Evolutionary conservation across 345 rosid species (phyloP), one percentile per base, ranked within the genome.

Genomic region (Heritiera fomes): DNA sequence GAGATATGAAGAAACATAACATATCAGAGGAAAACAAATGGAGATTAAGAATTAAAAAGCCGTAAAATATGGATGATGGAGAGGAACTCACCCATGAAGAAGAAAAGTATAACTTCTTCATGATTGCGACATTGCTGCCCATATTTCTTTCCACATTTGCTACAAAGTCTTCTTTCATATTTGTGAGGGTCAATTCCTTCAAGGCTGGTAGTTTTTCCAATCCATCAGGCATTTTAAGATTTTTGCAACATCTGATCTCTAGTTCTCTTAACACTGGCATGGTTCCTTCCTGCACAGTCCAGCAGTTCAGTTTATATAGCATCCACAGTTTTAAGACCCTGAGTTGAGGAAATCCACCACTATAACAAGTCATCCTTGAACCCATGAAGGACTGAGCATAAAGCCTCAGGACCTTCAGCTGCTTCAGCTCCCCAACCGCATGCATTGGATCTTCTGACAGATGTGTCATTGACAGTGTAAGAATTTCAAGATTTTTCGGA

Each of bases 311-410:
- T 52, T 38, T 3, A 60, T 28, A 1, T 0, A 88, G 85, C 87
- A 66, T 75, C 88, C 90, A 88, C 71, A 88, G 15, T 53, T 83
- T 86, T 71, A 86, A 66, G 45, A 79, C 80, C 13, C 75, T 80
- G 59, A 86, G 88, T 40, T 67, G 5, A 4, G 73, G 85, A 75
- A 88, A 88, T 8, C 71, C 77, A 1, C 2, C 45, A 0, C 0
- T 3, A 6, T 17, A 4, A 28, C 84, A 86, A 49, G 46, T 78
- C 85, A 88, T 84, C 14, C 40, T 0, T 18, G 17, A 5, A 49
- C 88, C 87, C 6, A 15, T 1, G 52, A 79, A 88, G 10, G 90
- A 88, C 1, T 18, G 12, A 73, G 80, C 86, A 46, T 81, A 43
- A 8, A 88, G 90, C 63, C 85, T 83, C 13, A 84, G 88, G 73